Evolutionary conservation across 257 asterid species (phyloP).

Genomic region (Perilla frutescens): DNA sequence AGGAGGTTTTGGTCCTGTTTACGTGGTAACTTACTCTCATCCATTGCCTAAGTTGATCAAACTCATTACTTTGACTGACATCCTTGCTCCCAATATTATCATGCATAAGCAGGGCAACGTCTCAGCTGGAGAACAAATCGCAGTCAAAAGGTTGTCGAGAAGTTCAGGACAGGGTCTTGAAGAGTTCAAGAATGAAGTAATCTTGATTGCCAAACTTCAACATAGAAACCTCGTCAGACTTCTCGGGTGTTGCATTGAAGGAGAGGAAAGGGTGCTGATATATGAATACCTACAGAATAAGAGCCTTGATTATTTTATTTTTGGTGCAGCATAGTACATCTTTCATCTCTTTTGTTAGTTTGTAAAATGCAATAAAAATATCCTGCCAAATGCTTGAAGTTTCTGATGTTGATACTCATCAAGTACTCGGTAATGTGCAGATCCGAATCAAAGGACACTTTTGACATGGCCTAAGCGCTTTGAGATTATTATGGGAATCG

Average conservation of each 20-base stretch:
- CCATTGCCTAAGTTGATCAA: background rate
- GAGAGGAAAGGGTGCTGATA: constrained; percentile 43
- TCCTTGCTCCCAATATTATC: background rate
- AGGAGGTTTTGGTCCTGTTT: constrained; percentile 59
- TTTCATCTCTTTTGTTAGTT: background rate
- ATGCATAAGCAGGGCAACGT: constrained; percentile 39
- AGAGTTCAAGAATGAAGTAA: constrained; percentile 42
- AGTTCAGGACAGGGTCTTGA: constrained; percentile 49
- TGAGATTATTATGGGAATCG: constrained; percentile 45
- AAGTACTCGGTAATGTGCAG: constrained; percentile 26
- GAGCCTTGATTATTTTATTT: constrained; percentile 24
- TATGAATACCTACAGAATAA: constrained; percentile 26
- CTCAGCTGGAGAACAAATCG: constrained; percentile 38
- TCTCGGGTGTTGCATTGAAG: constrained; percentile 46
- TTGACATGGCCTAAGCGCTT: constrained; percentile 46
- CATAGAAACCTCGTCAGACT: constrained; percentile 42
- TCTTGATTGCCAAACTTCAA: constrained; percentile 51
- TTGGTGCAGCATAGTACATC: constrained; percentile 5
- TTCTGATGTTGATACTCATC: background rate
- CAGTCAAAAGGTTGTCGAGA: constrained; percentile 53
- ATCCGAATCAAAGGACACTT: constrained; percentile 21
- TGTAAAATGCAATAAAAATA: background rate
- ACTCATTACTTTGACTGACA: background rate
- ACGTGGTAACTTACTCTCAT: constrained; percentile 37
- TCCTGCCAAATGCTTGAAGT: background rate